Base-by-base conservation (phyloP, 2,329 filamentous ascomycete species). In the Aspergillus melleus region DNA sequence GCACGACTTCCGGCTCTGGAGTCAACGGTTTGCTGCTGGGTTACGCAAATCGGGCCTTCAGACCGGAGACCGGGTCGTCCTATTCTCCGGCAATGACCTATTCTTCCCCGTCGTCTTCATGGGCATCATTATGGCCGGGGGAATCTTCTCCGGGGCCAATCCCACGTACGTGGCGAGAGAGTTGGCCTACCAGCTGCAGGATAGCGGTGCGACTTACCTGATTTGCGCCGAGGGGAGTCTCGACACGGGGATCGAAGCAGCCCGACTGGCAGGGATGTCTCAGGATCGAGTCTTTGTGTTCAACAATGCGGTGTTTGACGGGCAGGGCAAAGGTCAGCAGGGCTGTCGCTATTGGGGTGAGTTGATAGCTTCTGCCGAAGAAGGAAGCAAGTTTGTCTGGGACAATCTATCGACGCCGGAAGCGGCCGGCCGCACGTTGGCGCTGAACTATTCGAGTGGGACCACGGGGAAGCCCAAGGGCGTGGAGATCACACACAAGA, bases 381-480 rank as follows among this genome's bases (percentile, higher is more conserved):
- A 85, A 46, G 89, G 85, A 1, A 74, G 79, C 2, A 70, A 69
- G 2, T 93, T 89, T 72, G 74, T 77, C 52, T 95, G 91, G 90
- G 72, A 83, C 16, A 64, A 70, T 3, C 58, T 72, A 10, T 49
- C 62, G 9, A 75, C 69, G 5, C 84, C 85, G 1, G 86, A 66
- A 5, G 52, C 64, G 44, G 64, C 72, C 2, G 61, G 66, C 49
- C 65, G 61, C n/a, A 74, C 72, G 3, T 66, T 88, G 65, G 88
- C 86, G 24, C 83, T 96, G 62, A 95, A 96, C 74, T 96, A 94
- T 76, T 90, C 86, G 64, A 75, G 72, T 53, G 79, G 91, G 11
- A 93, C 90, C 1, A 96, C 92, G 0, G 91, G 92, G 6, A 82
- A 92, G 4, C 90, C 91, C 10, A 96, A 96, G 73, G 92, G 92